phyloP scores from a whole-genome alignment of 192 early-diverging fungal species.

The Podila clonocystis region DNA sequence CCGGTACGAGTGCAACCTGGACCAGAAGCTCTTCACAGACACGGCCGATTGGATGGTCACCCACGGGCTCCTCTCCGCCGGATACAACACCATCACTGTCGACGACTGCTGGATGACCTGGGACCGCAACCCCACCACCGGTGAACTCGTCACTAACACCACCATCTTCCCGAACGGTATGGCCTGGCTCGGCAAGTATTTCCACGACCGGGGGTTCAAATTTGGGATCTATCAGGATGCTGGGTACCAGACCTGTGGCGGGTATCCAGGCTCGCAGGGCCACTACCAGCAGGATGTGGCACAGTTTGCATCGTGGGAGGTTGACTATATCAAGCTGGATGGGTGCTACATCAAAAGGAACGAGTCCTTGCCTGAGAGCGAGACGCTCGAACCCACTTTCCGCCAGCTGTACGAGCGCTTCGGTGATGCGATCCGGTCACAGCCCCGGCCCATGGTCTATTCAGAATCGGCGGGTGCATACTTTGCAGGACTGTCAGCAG shows the following conservation, averaged over 20 bases:
- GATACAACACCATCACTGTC: conserved; percentile 66
- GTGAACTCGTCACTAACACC: conserved; percentile 43
- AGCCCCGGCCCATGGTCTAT: conserved; percentile 40
- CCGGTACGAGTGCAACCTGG: conserved; percentile 58
- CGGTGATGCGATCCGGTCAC: conserved; percentile 13
- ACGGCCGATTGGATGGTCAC: conserved; percentile 58
- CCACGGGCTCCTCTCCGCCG: conserved; percentile 51
- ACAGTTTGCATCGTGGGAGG: conserved; percentile 61
- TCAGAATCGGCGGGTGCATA: conserved; percentile 55
- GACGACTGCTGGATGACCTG: conserved; percentile 68
- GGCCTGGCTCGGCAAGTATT: conserved; percentile 56
- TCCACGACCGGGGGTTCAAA: conserved; percentile 58
- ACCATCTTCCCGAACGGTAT: conserved; percentile 65
- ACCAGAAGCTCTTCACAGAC: conserved; percentile 60
- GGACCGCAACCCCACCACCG: conserved; percentile 37
- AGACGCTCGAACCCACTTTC: conserved; percentile 46
- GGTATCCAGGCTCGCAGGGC: conserved; percentile 56
- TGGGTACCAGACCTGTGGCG: conserved; percentile 62
- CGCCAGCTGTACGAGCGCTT: conserved; percentile 35
- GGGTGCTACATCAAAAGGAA: conserved; percentile 61
- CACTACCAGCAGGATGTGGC: conserved; percentile 59
- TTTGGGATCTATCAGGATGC: conserved; percentile 56
- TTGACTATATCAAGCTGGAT: conserved; percentile 73
- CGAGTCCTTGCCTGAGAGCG: conserved; percentile 32
- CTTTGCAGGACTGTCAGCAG: conserved; percentile 46